Conservation (phyloP, 805 yeast species). For the Metschnikowia colocasiae region DNA sequence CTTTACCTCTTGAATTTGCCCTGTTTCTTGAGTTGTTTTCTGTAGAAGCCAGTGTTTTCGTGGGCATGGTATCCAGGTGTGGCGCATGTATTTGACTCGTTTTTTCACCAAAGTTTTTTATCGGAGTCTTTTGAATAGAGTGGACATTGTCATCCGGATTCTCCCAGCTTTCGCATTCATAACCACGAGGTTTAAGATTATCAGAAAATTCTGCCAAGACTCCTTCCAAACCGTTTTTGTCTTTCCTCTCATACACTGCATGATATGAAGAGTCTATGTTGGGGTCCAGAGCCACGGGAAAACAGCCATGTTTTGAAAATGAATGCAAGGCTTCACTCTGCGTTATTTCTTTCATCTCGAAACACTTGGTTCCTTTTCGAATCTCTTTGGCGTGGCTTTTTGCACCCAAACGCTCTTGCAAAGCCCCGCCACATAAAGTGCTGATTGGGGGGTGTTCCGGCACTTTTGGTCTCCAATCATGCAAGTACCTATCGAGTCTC, state of each 20-base stretch:
- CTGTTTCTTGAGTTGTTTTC: too few species aligned
- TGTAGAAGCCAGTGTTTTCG: too few species aligned
- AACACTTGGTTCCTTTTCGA: neutral
- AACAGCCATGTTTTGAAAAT: too few species aligned
- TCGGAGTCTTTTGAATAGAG: too few species aligned
- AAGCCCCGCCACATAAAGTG: neutral
- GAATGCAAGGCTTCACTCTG: neutral
- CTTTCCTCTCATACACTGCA: neutral
- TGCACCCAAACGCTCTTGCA: neutral
- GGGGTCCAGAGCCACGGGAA: neutral
- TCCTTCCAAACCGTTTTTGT: neutral
- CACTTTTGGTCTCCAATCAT: constrained; percentile 1
- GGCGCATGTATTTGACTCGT: too few species aligned
- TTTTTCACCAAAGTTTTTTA: too few species aligned
- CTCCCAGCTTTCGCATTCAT: neutral
- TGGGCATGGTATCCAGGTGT: too few species aligned
- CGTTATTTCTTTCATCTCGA: too few species aligned
- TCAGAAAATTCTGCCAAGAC: neutral
- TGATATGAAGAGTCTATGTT: neutral
- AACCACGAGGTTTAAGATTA: neutral
- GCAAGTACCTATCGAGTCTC: neutral
- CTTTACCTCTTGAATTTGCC: too few species aligned
- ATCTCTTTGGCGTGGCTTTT: neutral
- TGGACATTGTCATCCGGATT: neutral
- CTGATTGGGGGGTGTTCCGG: neutral